Percentiles rank a stretch among this genome's conserved stretches.
These are phyloP conservation scores for Lactarius vividus DNA, from an alignment of 768 basidiomycete genomes.

Conservation along the genomic window DNA sequence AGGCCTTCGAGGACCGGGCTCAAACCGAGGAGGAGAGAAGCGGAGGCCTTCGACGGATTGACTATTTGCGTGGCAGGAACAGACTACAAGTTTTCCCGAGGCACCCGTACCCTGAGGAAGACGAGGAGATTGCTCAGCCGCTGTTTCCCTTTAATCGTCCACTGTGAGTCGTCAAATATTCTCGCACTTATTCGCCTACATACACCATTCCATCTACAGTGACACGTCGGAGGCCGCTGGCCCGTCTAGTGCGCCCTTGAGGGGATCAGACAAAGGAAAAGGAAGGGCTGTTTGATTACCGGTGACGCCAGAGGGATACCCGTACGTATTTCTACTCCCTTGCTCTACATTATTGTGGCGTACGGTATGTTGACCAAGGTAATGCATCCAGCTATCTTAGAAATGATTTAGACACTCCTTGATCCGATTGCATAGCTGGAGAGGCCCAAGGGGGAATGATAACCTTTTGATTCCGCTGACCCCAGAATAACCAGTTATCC, in stretches of 20 bases:
- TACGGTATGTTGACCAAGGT: no score
- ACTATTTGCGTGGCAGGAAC: constrained; percentile 11
- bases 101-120: neutral
- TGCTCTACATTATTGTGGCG: no score
- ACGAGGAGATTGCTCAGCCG: constrained; percentile 8
- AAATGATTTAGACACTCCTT: no score
- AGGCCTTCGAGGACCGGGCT: neutral
- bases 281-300: constrained; percentile 6
- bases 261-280: constrained; percentile 17
- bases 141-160: constrained; percentile 5
- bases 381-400: no score
- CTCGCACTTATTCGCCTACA: neutral
- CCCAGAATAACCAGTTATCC: no score
- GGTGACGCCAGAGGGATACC: neutral
- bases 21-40: neutral
- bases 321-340: no score
- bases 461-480: no score
- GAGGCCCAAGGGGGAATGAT: no score
- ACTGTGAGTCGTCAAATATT: constrained; percentile 6
- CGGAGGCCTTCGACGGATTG: constrained; percentile 1
- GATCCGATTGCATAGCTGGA: no score
- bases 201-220: neutral
- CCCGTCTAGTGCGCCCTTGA: neutral
- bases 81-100: constrained; percentile 13
- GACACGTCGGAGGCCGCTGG: constrained; percentile 7